A percentile compares a stretch with the other conserved stretches of the same genome.
Evolutionary conservation across 192 early-diverging fungal species (phyloP).

Genomic region (Linnemannia schmuckeri): DNA sequence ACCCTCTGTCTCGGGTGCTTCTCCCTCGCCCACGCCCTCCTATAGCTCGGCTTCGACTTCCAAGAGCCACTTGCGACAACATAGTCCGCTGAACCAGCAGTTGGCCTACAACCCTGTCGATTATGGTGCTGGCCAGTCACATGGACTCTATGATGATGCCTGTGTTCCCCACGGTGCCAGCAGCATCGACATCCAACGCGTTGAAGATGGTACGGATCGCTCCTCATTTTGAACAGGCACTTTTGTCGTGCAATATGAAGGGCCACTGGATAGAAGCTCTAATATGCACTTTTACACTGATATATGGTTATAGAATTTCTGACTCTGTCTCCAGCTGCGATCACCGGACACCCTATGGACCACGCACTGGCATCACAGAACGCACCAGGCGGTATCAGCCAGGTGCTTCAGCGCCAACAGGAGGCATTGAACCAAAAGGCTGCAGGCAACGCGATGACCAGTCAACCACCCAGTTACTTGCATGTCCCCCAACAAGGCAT

Average conservation of each 20-base stretch:
- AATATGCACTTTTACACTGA: neutral
- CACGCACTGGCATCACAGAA: constrained; percentile 9
- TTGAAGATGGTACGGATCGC: constrained; percentile 30
- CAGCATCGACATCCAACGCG: constrained; percentile 28
- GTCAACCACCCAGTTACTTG: neutral
- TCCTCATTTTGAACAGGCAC: neutral
- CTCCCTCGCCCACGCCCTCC: constrained; percentile 24
- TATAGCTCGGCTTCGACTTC: neutral
- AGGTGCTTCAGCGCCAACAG: neutral
- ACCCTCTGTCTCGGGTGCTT: neutral
- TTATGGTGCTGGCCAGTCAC: neutral
- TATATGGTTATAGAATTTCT: constrained; percentile 26
- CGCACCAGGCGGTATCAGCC: neutral
- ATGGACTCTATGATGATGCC: constrained; percentile 23
- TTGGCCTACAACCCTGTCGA: neutral
- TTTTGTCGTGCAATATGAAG: neutral
- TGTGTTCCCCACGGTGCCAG: constrained; percentile 23
- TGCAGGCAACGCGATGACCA: neutral
- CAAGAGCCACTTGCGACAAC: constrained; percentile 5
- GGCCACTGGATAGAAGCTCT: neutral
- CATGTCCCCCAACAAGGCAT: neutral
- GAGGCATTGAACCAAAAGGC: neutral
- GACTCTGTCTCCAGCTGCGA: constrained; percentile 13
- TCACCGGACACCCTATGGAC: constrained; percentile 11
- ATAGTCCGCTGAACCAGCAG: constrained; percentile 31